phyloP scores from a whole-genome alignment of 1,284 basidiomycete genomes.

The Naganishia sp. region DNA sequence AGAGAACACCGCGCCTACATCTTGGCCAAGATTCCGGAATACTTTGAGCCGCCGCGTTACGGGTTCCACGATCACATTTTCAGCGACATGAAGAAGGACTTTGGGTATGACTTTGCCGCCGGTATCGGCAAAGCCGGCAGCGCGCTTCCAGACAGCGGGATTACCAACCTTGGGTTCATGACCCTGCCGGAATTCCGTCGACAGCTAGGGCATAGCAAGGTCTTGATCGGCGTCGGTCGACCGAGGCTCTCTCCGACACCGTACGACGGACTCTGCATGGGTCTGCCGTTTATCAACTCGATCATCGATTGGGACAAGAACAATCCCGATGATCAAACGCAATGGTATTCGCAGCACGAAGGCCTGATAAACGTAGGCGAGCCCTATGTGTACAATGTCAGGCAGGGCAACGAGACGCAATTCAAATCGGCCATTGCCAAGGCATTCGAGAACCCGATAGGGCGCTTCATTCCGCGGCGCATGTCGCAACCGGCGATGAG shows the following conservation, averaged over 20 bases:
- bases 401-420: constrained; percentile 7
- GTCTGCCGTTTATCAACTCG: constrained; percentile 56
- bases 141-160: constrained; percentile 31
- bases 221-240: constrained; percentile 36
- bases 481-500: constrained; percentile 10
- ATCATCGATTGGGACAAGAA: constrained; percentile 43
- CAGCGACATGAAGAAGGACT: constrained; percentile 23
- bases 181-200: constrained; percentile 36
- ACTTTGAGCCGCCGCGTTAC: constrained; percentile 40
- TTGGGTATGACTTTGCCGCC: constrained; percentile 39
- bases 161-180: constrained; percentile 37
- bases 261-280: constrained; percentile 55
- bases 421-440: constrained; percentile 8
- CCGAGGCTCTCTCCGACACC: constrained; percentile 48
- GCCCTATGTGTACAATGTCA: constrained; percentile 55
- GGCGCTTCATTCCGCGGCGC: constrained; percentile 4
- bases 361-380: constrained; percentile 43
- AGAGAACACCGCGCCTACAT: constrained; percentile 49
- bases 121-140: constrained; percentile 37
- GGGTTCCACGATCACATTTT: constrained; percentile 22
- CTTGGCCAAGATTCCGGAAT: constrained; percentile 47
- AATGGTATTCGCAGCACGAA: constrained; percentile 53
- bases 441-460: constrained; percentile 10
- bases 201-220: constrained; percentile 38
- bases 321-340: constrained; percentile 44